Base-by-base conservation (phyloP, 805 yeast genomes). In the Metschnikowia proteae region DNA sequence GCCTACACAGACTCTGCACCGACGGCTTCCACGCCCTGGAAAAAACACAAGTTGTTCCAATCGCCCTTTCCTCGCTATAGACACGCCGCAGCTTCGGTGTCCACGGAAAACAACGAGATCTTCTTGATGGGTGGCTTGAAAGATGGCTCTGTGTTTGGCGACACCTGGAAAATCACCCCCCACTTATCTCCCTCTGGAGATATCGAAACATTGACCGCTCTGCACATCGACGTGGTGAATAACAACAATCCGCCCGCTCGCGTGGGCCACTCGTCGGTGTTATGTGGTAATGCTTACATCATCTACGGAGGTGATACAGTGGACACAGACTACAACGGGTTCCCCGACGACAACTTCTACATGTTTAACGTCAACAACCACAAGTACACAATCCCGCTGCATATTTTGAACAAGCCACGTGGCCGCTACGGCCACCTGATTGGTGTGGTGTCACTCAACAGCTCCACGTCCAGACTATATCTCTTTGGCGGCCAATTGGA, bases 291-390 rank as follows among this genome's bases (percentile, higher is more conserved):
- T 62, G 98, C 98, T 1, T 94, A 85, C 60, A 90, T 94, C 39
- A 81, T 94, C 10, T 92, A 88, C 67, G 99, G 98, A 32, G 99
- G 99, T 60, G 99, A 94, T 64, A 94, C 98, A 1, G 86, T 83
- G 35, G 86, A 83, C 44, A 84, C 90, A 32, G 89, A 86, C 61
- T 79, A 78, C 43, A 76, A 76, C 44, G 89, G 89, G 5, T 82
- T 80, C 48, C 83, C 95, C 55, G 99, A 94, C 68, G 91, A 92
- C 67, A 88, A 87, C 62, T 73, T 94, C 51, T 94, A 94, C 65
- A 77, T 94, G 59, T 86, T 94, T 71, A 96, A 53, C 78, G 80
- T 52, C 59, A 73, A 71, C 61, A 71, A 71, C 61, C 55, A 61
- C 55, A 73, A 73, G 59, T 73, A 72, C 55, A 72, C 77, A 32